Base-by-base conservation (phyloP, 805 yeast genomes). In the Hanseniaspora hatyaiensis region DNA sequence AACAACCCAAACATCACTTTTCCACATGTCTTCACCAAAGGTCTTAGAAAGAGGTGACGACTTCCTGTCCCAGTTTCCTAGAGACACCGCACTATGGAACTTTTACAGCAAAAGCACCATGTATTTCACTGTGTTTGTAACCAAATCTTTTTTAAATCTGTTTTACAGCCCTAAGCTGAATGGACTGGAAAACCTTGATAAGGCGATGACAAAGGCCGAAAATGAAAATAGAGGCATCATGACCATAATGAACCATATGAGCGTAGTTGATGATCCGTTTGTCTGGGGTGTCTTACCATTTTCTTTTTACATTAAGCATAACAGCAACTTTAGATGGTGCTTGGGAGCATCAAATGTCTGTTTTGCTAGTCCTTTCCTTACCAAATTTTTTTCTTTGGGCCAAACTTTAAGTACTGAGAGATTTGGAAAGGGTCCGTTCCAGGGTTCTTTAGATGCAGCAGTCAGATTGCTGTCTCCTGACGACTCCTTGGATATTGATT, bases 351-450 rank as follows among this genome's bases (percentile, higher is more conserved):
- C 80, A 43, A 88, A 92, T 60, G 75, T 89, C 33, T 89, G 97
- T 60, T 89, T 92, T 63, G 73, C 77, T 20, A 74, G 67, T 51
- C 64, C 62, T 22, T 55, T 69, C 3, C 60, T 73, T 2, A 63
- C 77, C 8, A 69, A 58, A 18, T 88, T 86, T 59, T 89, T 89
- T 67, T 77, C 87, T 22, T 63, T 86, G 51, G 98, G 98, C 2
- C 88, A 88, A 63, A 80, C 87, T n/a, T 65, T 89, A 51, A 75
- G 89, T 1, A 84, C 95, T 1, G 80, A 78, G 56, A 69, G 98
- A 53, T 88, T 88, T 62, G 97, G 97, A 1, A 76, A 72, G 20
- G 96, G 97, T 0, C 95, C 95, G 0, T 89, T 85, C 65, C 98
- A 89, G 65, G 84, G 83, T 1, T 77, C 92, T 0, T 59, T 89